Percentiles rank a stretch among this genome's conserved stretches.
phyloP scores from a whole-genome alignment of 2,329 filamentous ascomycete genomes.

The Fusarium sp. region DNA sequence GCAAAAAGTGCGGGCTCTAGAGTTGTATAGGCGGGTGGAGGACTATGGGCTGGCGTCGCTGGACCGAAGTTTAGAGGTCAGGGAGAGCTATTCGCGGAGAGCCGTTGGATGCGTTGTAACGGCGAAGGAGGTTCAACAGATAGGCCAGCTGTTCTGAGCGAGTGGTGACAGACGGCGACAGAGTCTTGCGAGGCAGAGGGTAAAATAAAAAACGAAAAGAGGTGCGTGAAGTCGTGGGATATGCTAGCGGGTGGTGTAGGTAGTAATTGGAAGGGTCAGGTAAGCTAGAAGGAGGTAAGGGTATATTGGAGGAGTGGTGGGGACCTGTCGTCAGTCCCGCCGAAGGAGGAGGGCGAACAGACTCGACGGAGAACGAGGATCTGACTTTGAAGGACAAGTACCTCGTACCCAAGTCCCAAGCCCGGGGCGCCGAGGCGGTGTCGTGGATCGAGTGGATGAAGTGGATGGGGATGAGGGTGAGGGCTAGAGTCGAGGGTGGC shows the following conservation, averaged over 20 bases:
- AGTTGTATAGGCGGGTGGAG: slow-evolving; percentile 35
- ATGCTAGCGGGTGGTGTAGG: slow-evolving; percentile 45
- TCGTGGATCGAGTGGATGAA: slow-evolving; percentile 48
- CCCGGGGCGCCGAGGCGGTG: slow-evolving; percentile 48
- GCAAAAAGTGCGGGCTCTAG: slow-evolving; percentile 16
- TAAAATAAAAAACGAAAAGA: slow-evolving; percentile 35
- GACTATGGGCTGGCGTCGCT: slow-evolving; percentile 26
- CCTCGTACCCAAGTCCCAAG: slow-evolving; percentile 47
- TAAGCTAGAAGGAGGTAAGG: slow-evolving; percentile 44
- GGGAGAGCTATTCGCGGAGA: slow-evolving; percentile 42
- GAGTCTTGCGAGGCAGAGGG: slow-evolving; percentile 31
- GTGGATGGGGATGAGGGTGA: slow-evolving; percentile 39
- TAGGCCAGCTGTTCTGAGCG: slow-evolving; percentile 40
- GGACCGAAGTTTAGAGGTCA: slow-evolving; percentile 21
- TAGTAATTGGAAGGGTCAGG: slow-evolving; percentile 46
- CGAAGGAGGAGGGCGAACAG: slow-evolving; percentile 37
- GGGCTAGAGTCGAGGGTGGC: slow-evolving; percentile 33
- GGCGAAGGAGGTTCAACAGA: slow-evolving; percentile 17
- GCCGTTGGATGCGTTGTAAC: slow-evolving; percentile 30
- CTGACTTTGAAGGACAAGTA: slow-evolving; percentile 41
- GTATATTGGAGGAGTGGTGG: slow-evolving; percentile 48
- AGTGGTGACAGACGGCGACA: slow-evolving; percentile 39
- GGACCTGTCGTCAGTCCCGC: slow-evolving; percentile 45
- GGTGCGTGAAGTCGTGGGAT: slow-evolving; percentile 44
- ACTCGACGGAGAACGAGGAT: slow-evolving; percentile 42